phyloP scores from a whole-genome alignment of 2,329 filamentous ascomycete species.

The Exophiala lecanii-corni region DNA sequence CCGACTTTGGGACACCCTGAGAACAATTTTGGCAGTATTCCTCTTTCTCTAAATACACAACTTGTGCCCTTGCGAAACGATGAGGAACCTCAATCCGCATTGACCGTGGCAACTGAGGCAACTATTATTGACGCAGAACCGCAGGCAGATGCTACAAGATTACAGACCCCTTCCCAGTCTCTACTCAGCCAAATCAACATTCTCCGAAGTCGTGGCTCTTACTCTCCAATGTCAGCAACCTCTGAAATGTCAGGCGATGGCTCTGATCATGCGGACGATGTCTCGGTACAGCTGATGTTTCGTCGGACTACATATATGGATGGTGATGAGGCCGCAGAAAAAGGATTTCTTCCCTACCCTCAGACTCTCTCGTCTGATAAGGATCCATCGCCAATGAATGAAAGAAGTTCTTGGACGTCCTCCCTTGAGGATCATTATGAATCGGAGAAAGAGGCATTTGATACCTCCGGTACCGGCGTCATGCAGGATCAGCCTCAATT shows the following conservation, averaged over 20 bases:
- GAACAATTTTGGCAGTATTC: constrained; percentile 12
- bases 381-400: constrained; percentile 20
- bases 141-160: constrained; percentile 53
- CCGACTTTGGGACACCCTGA: constrained; percentile 43
- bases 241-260: constrained; percentile 27
- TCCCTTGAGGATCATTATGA: constrained; percentile 21
- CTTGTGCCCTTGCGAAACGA: constrained; percentile 11
- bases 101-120: constrained; percentile 60
- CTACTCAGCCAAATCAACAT: constrained; percentile 46
- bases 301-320: constrained; percentile 42
- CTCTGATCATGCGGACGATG: constrained; percentile 48
- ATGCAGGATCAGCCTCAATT: constrained; percentile 1
- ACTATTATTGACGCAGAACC: constrained; percentile 64
- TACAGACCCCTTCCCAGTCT: constrained; percentile 35
- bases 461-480: not conserved
- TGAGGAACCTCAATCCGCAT: constrained; percentile 39
- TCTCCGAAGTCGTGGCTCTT: constrained; percentile 44
- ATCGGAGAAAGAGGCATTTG: constrained; percentile 4
- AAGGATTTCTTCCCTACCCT: constrained; percentile 33
- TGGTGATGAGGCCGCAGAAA: constrained; percentile 34
- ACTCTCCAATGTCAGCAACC: constrained; percentile 35
- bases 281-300: constrained; percentile 55
- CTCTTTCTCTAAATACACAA: constrained; percentile 22
- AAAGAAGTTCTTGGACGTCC: constrained; percentile 25
- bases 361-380: constrained; percentile 8